Evolutionary conservation across 345 rosid genomes (phyloP).

Genomic region (Clarkia xantiana): DNA sequence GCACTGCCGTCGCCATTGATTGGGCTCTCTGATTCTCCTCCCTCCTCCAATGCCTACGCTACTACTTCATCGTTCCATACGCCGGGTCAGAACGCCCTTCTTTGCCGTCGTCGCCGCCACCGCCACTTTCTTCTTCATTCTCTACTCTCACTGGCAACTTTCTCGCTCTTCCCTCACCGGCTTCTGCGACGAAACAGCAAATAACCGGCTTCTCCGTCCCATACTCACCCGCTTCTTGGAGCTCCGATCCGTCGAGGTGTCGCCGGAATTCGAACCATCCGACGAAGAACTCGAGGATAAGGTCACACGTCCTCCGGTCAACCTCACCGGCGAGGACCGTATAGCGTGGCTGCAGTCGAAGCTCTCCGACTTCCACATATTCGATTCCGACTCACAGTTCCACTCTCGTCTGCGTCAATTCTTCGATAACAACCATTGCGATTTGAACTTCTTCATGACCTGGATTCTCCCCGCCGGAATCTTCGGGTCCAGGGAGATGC

Average conservation of each 20-base stretch:
- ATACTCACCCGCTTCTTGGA: conserved; percentile 10
- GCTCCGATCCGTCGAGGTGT: conserved; percentile 18
- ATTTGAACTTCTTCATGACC: conserved; percentile 54
- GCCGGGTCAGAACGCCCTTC: conserved; percentile 15
- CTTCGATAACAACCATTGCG: conserved; percentile 29
- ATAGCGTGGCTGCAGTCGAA: conserved; percentile 30
- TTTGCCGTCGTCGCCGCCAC: conserved; percentile 15
- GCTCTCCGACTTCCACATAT: conserved; percentile 27
- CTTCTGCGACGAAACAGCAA: conserved; percentile 6
- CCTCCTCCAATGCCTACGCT: too few species aligned
- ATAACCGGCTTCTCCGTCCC: conserved; percentile 3
- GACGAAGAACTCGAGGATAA: conserved; percentile 13
- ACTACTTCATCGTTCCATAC: too few species aligned
- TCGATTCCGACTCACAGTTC: conserved; percentile 28
- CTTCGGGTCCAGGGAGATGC: conserved; percentile 39
- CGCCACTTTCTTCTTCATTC: conserved; percentile 22
- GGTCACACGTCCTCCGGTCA: conserved; percentile 20
- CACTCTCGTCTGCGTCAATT: conserved; percentile 36
- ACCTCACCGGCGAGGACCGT: conserved; percentile 29
- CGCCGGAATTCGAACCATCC: conserved; percentile 5
- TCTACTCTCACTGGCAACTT: conserved; percentile 21
- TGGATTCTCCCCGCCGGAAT: conserved; percentile 49
- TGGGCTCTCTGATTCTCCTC: too few species aligned
- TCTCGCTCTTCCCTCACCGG: conserved; percentile 9
- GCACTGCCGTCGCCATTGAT: too few species aligned